phyloP scores from a whole-genome alignment of 805 yeast genomes.

The Schwanniomyces pseudopolymorphus region DNA sequence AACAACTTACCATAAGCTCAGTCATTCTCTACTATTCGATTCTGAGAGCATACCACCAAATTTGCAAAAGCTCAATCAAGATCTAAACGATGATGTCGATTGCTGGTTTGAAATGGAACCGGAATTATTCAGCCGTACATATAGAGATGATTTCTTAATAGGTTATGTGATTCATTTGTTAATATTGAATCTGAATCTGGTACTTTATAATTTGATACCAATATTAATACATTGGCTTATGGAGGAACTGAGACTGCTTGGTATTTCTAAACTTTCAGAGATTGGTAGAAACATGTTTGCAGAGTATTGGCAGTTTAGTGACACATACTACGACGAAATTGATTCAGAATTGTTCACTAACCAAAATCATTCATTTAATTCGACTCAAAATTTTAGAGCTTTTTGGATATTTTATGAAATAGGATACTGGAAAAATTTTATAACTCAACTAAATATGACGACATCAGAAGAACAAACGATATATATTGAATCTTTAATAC shows the following conservation, averaged over 20 bases:
- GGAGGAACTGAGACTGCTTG: conserved; percentile 18
- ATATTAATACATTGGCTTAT: conserved; percentile 37
- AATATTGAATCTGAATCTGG: conserved; percentile 32
- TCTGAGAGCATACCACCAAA: conserved; percentile 23
- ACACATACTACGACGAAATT: conserved; percentile 11
- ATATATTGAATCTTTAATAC: conserved; percentile 20
- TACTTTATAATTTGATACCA: conserved; percentile 33
- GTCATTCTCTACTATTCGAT: conserved; percentile 26
- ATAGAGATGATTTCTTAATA: conserved; percentile 24
- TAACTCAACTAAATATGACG: conserved; percentile 10
- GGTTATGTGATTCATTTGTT: conserved; percentile 37
- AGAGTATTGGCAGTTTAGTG: conserved; percentile 23
- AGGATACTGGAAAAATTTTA: conserved; percentile 31
- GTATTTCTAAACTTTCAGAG: conserved; percentile 2
- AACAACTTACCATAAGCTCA: conserved; percentile 32
- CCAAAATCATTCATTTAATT: conserved; percentile 12
- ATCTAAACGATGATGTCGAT: conserved; percentile 34
- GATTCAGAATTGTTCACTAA: conserved; percentile 9
- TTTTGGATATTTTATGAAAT: conserved; percentile 28
- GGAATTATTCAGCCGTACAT: conserved; percentile 12
- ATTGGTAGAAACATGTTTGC: conserved; percentile 16
- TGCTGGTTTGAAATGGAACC: conserved; percentile 39
- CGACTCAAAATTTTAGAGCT: conserved; percentile 5
- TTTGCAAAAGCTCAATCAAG: conserved; percentile 18
- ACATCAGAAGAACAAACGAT: conserved; percentile 4